Base-by-base conservation (phyloP, 352 stramenopile genomes). In the Globisporangium emineosum region DNA sequence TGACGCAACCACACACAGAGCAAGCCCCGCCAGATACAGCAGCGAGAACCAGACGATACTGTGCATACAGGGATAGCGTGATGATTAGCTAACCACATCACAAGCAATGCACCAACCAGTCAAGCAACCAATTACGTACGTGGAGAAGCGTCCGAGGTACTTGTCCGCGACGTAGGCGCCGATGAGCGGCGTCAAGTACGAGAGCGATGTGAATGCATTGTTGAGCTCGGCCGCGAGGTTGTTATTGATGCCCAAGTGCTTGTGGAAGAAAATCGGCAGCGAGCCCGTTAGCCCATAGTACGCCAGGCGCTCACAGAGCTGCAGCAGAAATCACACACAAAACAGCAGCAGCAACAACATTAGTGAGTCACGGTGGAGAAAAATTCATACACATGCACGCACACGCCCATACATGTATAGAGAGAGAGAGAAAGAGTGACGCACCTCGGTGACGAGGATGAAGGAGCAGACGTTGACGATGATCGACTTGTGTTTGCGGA, bases 201-300 rank as follows among this genome's bases (percentile, higher is more conserved):
- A 93, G 19, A 92, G 76, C 63, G 85, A 92, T 63, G 84, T 88
- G 64, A 96, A 90, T 13, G 82, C 86, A n/a, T 77, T 86, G 75
- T 94, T 94, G 62, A 96, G 79, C 67, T 96, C 87, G 15, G 87
- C 93, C n/a, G 87, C 81, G 27, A 93, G 72, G 62, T 94, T 87
- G 32, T 72, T 91, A 70, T 73, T 84, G 23, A 94, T 72, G 12
- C 84, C 83, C 58, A 94, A 60, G 70, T 93, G 81, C 62, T 91
- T 91, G 71, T 89, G 87, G 71, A 96, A 96, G 72, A 94, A 96
- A 66, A 96, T 94, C 2, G 83, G 82, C 56, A 96, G 67, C 49
- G 87, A 94, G 5, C 85, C 87, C 10, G 87, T 91, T 27, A 96
- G 79, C 5, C 83, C 87, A 53, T 91, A 91, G 61, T 92, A 93